These are phyloP conservation scores for Escovopsis sp. DNA, from an alignment of 2,329 filamentous ascomycete species.

Conservation along the genomic window DNA sequence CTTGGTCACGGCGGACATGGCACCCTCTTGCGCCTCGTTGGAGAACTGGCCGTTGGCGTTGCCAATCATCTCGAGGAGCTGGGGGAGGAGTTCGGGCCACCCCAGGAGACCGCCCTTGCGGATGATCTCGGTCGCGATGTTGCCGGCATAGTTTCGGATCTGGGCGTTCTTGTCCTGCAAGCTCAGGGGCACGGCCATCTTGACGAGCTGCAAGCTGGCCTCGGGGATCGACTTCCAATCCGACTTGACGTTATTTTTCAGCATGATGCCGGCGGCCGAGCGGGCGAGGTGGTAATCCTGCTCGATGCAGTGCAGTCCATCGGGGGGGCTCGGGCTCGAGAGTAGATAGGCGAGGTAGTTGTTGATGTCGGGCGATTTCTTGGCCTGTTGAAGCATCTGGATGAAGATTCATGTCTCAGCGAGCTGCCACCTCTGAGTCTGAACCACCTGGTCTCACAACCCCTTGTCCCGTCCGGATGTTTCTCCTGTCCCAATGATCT, in stretches of 20 bases:
- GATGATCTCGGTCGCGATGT: constrained; percentile 86
- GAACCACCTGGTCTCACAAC: background rate
- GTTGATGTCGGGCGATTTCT: constrained; percentile 79
- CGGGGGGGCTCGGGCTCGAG: constrained; percentile 50
- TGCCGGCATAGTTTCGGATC: constrained; percentile 81
- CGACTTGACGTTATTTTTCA: constrained; percentile 82
- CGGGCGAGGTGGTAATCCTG: constrained; percentile 62
- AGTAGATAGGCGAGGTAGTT: constrained; percentile 93
- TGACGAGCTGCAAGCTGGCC: constrained; percentile 60
- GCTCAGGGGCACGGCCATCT: constrained; percentile 60
- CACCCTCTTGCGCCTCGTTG: constrained; percentile 70
- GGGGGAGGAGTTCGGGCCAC: constrained; percentile 82
- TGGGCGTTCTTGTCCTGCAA: constrained; percentile 70
- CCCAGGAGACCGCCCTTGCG: constrained; percentile 69
- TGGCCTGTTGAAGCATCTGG: constrained; percentile 88
- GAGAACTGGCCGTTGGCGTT: constrained; percentile 56
- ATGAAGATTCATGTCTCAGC: constrained; percentile 5
- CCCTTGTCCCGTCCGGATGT: no score
- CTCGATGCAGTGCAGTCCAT: constrained; percentile 42
- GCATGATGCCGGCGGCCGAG: constrained; percentile 78
- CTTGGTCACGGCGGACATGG: constrained; percentile 84
- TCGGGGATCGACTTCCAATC: constrained; percentile 65
- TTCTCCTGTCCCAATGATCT: no score
- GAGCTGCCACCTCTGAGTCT: background rate
- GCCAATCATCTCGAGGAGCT: constrained; percentile 63